Base-by-base conservation (phyloP, 164 flowering plant species). In the Magnolia officinalis region DNA sequence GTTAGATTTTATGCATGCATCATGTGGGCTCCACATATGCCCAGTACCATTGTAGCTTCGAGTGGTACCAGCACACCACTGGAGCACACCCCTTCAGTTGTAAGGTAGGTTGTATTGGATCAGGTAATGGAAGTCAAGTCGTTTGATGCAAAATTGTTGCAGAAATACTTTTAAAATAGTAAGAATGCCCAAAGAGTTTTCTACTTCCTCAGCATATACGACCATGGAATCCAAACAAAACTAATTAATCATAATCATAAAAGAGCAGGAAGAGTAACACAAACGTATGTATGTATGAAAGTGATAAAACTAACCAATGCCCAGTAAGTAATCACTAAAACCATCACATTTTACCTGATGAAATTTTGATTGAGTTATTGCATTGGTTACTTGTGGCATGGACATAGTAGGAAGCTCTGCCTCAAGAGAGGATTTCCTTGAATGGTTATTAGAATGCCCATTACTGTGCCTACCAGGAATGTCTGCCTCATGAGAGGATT, bases 261-360 rank as follows among this genome's bases (percentile, higher is more conserved):
- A 8, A 55, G 18, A 55, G 4, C 13, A 11, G 3, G 18, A 55
- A 16, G 61, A 55, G 61, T 11, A 8, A 55, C 18, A 55, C 61
- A 55, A 11, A 10, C 18, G 59, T 14, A 52, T 52, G 61, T 11
- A 55, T 37, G 45, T 11, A 55, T 55, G 61, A 16, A 9, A 11
- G 10, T 9, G 61, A 70, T 13, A 58, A 26, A 21, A 61, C 14
- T 26, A 72, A 71, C 45, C n/a, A 71, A 69, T 76, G 18, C n/a
- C 45, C 45, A 29, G n/a, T 58, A 14, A 16, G 0, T 63, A 49
- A 70, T 21, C 11, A 64, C 50, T 10, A 23, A 11, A 61, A 59
- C 18, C 19, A 18, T 6, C 11, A 71, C 5, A 63, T 58, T 29
- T 72, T 65, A 81, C 78, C 81, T 72, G 69, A 75, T 69, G 31